Base-by-base conservation (phyloP, 768 basidiomycete genomes). In the Auriscalpium vulgare region DNA sequence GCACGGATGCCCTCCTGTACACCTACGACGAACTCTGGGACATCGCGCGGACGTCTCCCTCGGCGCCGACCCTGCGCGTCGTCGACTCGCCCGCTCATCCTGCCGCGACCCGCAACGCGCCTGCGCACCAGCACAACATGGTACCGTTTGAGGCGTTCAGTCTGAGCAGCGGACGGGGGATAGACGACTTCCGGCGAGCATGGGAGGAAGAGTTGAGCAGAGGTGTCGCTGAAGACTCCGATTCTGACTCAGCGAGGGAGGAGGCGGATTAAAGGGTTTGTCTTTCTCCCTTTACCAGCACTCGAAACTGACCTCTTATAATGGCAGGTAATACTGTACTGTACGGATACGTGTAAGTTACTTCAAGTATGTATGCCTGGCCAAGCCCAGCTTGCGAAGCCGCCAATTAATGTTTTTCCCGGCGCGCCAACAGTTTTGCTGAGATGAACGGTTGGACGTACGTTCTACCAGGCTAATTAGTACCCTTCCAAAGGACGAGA, bases 1-100 rank as follows among this genome's bases (percentile, higher is more conserved):
- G 81, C 38, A 97, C 95, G n/a, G 94, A 97, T 63, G 68, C 92
- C 0, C 79, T 95, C 0, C 75, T 97, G 16, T 97, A 95, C 71
- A 80, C 79, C 1, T 97, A 91, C 66, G 78, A 85, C 47, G 87
- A 92, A 29, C 80, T 97, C 0, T 70, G 72, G 38, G 70, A 64
- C 1, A 65, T 84, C 8, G 68, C 72, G 17, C 56, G 59, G 44
- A 47, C 37, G 34, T 56, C 51, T n/a, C 56, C 56, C 7, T 51
- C 52, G 46, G 52, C 13, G 0, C 69, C 83, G 1, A 72, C 74
- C 54, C 67, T 88, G 34, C 78, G 80, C 44, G 81, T 87, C 40
- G 85, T 95, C 53, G 84, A 91, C 64, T 91, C 88, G 0, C 77
- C 75, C 2, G 68, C 78, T 7, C 91, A 95, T 67, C 89, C 89